These are phyloP conservation scores for Letharia columbiana DNA, from an alignment of 495 filamentous ascomycete species.

Conservation along the genomic window DNA sequence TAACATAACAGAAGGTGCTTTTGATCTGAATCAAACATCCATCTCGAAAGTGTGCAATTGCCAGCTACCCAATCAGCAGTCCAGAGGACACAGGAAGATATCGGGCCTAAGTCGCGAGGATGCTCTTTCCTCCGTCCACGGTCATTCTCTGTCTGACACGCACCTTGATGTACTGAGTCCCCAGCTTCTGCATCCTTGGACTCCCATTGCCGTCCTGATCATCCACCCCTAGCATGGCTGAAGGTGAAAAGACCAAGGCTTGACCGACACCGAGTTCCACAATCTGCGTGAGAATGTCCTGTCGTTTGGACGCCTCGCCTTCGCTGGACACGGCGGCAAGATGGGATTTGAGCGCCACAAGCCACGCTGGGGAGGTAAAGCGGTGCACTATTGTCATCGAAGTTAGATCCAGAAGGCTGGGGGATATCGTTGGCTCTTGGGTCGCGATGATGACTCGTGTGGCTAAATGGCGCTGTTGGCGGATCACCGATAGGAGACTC, in stretches of 20 bases:
- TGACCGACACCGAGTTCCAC: slow-evolving; percentile 53
- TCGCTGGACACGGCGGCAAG: slow-evolving; percentile 42
- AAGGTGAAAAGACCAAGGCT: slow-evolving; percentile 57
- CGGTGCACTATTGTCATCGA: slow-evolving; percentile 67
- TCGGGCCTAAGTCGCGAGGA: slow-evolving; percentile 28
- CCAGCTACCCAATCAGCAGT: neutral
- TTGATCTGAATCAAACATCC: too few species aligned
- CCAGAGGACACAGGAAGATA: neutral
- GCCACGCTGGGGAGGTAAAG: slow-evolving; percentile 65
- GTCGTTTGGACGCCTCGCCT: slow-evolving; percentile 20
- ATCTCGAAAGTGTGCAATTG: neutral
- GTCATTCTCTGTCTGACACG: slow-evolving; percentile 45
- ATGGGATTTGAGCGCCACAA: slow-evolving; percentile 50
- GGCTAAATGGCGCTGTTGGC: slow-evolving; percentile 62
- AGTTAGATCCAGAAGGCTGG: slow-evolving; percentile 58
- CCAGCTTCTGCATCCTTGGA: slow-evolving; percentile 33
- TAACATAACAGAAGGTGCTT: neutral
- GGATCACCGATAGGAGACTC: slow-evolving; percentile 53
- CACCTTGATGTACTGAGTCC: slow-evolving; percentile 42
- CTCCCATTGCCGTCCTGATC: neutral
- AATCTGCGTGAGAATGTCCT: slow-evolving; percentile 47
- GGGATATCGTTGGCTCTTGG: slow-evolving; percentile 70
- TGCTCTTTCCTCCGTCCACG: slow-evolving; percentile 48
- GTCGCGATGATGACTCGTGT: slow-evolving; percentile 63
- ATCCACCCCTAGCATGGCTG: slow-evolving; percentile 41